Conservation (phyloP, 2,329 filamentous ascomycete species). For the Emmonsiellopsis sp. region DNA sequence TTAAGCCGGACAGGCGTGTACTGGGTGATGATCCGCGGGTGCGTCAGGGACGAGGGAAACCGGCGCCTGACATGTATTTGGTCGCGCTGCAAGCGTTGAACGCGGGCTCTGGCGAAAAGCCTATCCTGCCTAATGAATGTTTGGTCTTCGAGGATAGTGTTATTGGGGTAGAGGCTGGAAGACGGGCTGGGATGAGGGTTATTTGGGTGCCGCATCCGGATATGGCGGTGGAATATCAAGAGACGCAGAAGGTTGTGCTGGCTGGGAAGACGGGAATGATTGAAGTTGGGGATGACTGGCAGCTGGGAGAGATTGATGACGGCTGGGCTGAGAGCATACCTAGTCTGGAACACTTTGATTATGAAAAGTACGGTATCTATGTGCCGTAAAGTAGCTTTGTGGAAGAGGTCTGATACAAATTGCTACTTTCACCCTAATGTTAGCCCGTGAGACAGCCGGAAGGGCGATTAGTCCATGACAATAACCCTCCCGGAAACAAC, state of each 20-base stretch:
- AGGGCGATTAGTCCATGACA: too few species aligned
- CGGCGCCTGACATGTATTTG: slow-evolving; percentile 20
- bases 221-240: slow-evolving; percentile 25
- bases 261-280: slow-evolving; percentile 21
- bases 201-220: slow-evolving; percentile 25
- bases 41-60: slow-evolving; percentile 16
- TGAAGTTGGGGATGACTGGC: slow-evolving; percentile 21
- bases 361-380: slow-evolving; percentile 27
- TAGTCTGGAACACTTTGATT: slow-evolving; percentile 30
- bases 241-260: slow-evolving; percentile 19
- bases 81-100: slow-evolving; percentile 16
- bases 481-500: too few species aligned
- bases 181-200: slow-evolving; percentile 26
- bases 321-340: slow-evolving; percentile 28
- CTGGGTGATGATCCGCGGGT: slow-evolving; percentile 16
- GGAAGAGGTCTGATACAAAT: too few species aligned
- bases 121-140: slow-evolving; percentile 21
- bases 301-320: slow-evolving; percentile 27
- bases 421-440: too few species aligned
- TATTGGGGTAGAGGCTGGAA: slow-evolving; percentile 22
- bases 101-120: not conserved
- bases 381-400: not conserved
- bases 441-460: too few species aligned
- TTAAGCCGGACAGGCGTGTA: slow-evolving; percentile 11
- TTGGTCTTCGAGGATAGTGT: slow-evolving; percentile 28